Evolutionary conservation across 2,329 filamentous ascomycete species (phyloP).

Genomic region (Pyrenophora graminea): DNA sequence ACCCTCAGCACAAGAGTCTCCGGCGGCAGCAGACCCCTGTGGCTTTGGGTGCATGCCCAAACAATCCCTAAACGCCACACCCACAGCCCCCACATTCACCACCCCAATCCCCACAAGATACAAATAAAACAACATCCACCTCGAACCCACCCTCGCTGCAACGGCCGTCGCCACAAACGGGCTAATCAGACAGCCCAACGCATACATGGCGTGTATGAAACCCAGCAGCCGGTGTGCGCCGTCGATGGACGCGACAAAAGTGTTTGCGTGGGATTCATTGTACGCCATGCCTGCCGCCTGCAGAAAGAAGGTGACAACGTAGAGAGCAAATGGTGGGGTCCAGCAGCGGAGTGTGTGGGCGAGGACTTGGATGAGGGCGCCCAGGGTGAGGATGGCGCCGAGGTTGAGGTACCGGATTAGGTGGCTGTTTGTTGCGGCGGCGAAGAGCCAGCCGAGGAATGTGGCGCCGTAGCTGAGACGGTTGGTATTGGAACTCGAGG

Average conservation of each 20-base stretch:
- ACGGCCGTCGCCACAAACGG: constrained; percentile 53
- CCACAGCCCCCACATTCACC: constrained; percentile 55
- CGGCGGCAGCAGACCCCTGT: neutral
- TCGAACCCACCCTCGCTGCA: constrained; percentile 49
- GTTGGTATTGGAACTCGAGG: too few relatives aligned
- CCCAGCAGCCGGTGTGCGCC: constrained; percentile 64
- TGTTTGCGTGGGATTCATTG: constrained; percentile 67
- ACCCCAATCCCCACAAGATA: constrained; percentile 60
- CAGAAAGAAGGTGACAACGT: constrained; percentile 62
- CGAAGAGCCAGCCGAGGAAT: constrained; percentile 64
- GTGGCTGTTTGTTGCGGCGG: constrained; percentile 61
- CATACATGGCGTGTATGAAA: constrained; percentile 68
- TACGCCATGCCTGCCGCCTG: constrained; percentile 64
- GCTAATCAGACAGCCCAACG: constrained; percentile 59
- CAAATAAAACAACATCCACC: constrained; percentile 62
- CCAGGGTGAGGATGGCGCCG: constrained; percentile 61
- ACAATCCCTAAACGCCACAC: constrained; percentile 57
- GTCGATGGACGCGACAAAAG: constrained; percentile 59
- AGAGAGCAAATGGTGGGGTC: constrained; percentile 62
- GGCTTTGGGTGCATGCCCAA: constrained; percentile 34
- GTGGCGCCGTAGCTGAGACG: constrained; percentile 54
- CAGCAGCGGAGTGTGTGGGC: constrained; percentile 61
- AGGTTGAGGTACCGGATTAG: constrained; percentile 58
- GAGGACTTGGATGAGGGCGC: constrained; percentile 59
- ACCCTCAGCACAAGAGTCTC: neutral